Conservation (phyloP, 2,329 filamentous ascomycete species). For the Phyllosticta ampelicida region DNA sequence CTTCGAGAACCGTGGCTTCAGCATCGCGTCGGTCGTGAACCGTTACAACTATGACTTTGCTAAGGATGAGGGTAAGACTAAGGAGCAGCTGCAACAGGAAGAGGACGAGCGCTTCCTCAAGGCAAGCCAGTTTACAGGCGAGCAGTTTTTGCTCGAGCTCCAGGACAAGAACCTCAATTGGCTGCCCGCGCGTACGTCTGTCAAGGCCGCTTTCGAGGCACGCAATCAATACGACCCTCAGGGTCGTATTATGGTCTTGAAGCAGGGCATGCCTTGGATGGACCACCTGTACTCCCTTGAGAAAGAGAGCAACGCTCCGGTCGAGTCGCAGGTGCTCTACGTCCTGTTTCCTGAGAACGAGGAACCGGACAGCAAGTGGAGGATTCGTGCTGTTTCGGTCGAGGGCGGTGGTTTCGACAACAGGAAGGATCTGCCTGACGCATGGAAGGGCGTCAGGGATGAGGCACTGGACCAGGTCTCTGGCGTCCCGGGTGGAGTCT, state of each 20-base stretch:
- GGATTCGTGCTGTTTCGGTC: constrained; percentile 83
- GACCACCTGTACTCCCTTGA: constrained; percentile 91
- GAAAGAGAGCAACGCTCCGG: constrained; percentile 36
- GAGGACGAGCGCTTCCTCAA: constrained; percentile 72
- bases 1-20: constrained; percentile 74
- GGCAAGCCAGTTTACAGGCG: constrained; percentile 75
- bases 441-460: constrained; percentile 86
- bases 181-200: constrained; percentile 76
- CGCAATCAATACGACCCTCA: constrained; percentile 57
- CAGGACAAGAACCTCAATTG: constrained; percentile 65
- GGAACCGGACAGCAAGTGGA: constrained; percentile 70
- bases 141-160: constrained; percentile 75
- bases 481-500: constrained; percentile 66
- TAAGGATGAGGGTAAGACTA: constrained; percentile 31
- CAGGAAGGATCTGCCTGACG: constrained; percentile 79
- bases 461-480: constrained; percentile 65
- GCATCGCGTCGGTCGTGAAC: constrained; percentile 79
- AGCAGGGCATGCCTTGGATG: constrained; percentile 83
- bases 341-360: constrained; percentile 84
- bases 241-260: constrained; percentile 73
- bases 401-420: constrained; percentile 81
- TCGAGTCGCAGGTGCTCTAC: constrained; percentile 58
- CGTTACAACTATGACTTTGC: constrained; percentile 56
- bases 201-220: constrained; percentile 62
- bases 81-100: constrained; percentile 46